phyloP scores from a whole-genome alignment of 2,329 filamentous ascomycete genomes.

The Colletotrichum liriopes region DNA sequence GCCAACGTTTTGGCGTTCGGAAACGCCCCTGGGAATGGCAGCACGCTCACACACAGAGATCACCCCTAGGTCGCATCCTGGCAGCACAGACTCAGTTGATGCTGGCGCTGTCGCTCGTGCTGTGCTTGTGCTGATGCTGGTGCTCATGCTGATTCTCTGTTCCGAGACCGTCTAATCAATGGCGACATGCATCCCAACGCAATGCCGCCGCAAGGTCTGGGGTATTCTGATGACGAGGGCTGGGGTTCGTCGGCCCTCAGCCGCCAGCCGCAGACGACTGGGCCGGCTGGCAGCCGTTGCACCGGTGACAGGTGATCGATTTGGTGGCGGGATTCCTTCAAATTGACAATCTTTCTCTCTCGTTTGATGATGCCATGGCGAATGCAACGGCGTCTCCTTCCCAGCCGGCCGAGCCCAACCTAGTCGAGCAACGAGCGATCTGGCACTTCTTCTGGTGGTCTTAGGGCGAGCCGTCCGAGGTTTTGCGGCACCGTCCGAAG shows the following conservation, averaged over 20 bases:
- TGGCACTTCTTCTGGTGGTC: constrained; percentile 34
- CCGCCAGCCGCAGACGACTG: constrained; percentile 14
- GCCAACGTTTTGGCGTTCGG: constrained; percentile 39
- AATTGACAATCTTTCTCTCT: constrained; percentile 9
- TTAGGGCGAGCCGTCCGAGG: constrained; percentile 38
- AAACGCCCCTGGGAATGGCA: constrained; percentile 38
- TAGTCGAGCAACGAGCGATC: constrained; percentile 33
- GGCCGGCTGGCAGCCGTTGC: constrained; percentile 22
- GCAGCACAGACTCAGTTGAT: constrained; percentile 33
- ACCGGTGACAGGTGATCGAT: constrained; percentile 19
- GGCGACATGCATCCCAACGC: constrained; percentile 36
- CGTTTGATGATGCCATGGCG: constrained; percentile 23
- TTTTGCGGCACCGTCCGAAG: constrained; percentile 43
- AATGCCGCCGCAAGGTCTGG: constrained; percentile 33
- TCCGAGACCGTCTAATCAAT: constrained; percentile 38
- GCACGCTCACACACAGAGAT: constrained; percentile 28
- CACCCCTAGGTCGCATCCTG: constrained; percentile 29
- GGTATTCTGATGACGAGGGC: constrained; percentile 26
- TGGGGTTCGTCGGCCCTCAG: constrained; percentile 31
- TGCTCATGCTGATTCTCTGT: constrained; percentile 9
- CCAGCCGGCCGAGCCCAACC: constrained; percentile 19
- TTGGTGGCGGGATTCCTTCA: constrained; percentile 22
- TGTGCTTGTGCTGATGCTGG: constrained; percentile 12
- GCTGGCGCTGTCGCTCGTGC: constrained; percentile 19
- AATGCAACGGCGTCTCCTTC: constrained; percentile 31